Evolutionary conservation across 2,329 filamentous ascomycete genomes (phyloP).

Genomic region (Xylariomycetidae sp.): DNA sequence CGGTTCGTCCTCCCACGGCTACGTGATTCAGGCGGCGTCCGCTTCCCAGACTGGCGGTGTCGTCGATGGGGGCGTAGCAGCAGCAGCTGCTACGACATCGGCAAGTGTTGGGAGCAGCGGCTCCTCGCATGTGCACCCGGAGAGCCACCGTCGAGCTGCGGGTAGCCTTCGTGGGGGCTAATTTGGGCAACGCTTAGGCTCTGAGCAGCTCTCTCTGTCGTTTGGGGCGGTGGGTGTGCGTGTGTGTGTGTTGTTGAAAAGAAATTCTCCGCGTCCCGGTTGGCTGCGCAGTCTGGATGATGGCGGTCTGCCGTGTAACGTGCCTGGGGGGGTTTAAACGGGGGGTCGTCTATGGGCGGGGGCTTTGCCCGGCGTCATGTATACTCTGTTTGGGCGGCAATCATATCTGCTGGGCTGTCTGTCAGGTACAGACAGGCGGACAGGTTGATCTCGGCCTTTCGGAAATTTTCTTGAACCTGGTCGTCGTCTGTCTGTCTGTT

Average conservation of each 20-base stretch:
- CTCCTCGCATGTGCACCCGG: constrained; percentile 20
- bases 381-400: too few relatives aligned
- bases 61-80: neutral
- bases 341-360: too few relatives aligned
- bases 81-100: constrained; percentile 1
- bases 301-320: constrained; percentile 21
- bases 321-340: constrained; percentile 10
- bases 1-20: neutral
- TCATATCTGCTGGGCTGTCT: too few relatives aligned
- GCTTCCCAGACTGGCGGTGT: neutral
- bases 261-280: constrained; percentile 13
- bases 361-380: too few relatives aligned
- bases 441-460: too few relatives aligned
- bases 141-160: constrained; percentile 26
- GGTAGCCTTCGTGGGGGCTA: constrained; percentile 27
- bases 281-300: constrained; percentile 17
- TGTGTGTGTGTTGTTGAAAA: too few relatives aligned
- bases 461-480: too few relatives aligned
- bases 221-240: too few relatives aligned
- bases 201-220: too few relatives aligned
- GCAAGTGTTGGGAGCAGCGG: constrained; percentile 13
- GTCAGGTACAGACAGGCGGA: too few relatives aligned
- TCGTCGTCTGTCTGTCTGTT: too few relatives aligned
- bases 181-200: too few relatives aligned
- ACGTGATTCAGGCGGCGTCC: neutral